Evolutionary conservation across 2,329 filamentous ascomycete species (phyloP).

Genomic region (Lasiodiplodia hormozganensis): DNA sequence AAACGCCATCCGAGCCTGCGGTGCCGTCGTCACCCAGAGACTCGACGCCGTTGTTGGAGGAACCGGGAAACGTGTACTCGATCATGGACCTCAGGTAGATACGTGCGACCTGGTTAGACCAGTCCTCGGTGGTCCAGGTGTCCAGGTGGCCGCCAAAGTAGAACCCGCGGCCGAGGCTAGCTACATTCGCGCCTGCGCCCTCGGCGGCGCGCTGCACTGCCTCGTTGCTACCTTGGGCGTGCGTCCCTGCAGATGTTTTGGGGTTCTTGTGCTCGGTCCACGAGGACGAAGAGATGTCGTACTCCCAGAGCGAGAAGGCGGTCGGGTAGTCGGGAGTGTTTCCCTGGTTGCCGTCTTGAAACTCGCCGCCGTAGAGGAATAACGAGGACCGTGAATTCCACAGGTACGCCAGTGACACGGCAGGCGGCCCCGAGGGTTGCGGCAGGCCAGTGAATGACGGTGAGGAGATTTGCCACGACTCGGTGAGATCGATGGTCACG

Average conservation of each 20-base stretch:
- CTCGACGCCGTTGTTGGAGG: constrained; percentile 67
- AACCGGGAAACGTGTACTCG: constrained; percentile 78
- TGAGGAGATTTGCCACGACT: constrained; percentile 71
- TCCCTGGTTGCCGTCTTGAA: constrained; percentile 58
- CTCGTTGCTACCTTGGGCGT: constrained; percentile 62
- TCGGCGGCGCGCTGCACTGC: constrained; percentile 74
- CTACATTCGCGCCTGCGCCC: constrained; percentile 74
- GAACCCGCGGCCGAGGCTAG: constrained; percentile 73
- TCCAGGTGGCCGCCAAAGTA: constrained; percentile 83
- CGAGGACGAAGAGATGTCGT: constrained; percentile 63
- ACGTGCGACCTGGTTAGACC: constrained; percentile 69
- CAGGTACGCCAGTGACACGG: constrained; percentile 75
- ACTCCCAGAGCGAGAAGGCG: constrained; percentile 72
- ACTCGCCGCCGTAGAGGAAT: constrained; percentile 77
- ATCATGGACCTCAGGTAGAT: constrained; percentile 77
- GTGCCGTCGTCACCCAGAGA: constrained; percentile 60
- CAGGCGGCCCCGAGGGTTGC: constrained; percentile 71
- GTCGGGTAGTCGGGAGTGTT: constrained; percentile 62
- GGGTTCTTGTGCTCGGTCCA: constrained; percentile 71
- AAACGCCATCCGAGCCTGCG: constrained; percentile 68
- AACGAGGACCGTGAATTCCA: constrained; percentile 76
- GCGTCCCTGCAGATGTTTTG: constrained; percentile 67
- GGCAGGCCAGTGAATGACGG: constrained; percentile 69
- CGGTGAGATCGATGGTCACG: constrained; percentile 72
- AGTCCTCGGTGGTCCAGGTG: constrained; percentile 66